Evolutionary conservation across 805 yeast genomes (phyloP), one percentile per base, ranked within the genome.

Genomic region (Pichia occidentalis): DNA sequence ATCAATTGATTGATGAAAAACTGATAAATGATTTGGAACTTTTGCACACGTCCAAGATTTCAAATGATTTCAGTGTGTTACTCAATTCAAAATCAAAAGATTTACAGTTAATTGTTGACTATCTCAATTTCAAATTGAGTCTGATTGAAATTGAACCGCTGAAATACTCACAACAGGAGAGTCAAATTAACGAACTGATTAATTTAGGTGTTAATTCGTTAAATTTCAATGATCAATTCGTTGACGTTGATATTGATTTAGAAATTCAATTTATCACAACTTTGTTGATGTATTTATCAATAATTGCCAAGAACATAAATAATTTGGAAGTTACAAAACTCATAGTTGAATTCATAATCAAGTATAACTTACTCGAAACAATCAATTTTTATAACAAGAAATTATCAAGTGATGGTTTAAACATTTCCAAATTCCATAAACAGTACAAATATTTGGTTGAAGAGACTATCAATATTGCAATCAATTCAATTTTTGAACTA

Each of bases 401-500:
- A n/a, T 34, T 37, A 11, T 21, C 32, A 3, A 29, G 36, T 12
- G 22, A 20, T 6, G 32, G 29, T 4, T 16, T 34, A 13, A 42
- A 39, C n/a, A 36, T 42, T 24, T 41, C 46, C 5, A 42, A 54
- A 35, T 40, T 52, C 12, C 62, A 54, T 40, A 51, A 52, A 22
- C 49, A 49, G 27, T 47, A 44, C 26, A 44, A 47, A 4, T 51
- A 49, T 24, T 25, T 46, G 11, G 36, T 59, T 17, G 64, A 62
- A 40, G 42, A 40, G 22, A 45, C 53, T 6, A 35, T 76, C 5
- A 57, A 77, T 28, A 90, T 81, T 44, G 62, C 80, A 19, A 57
- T 85, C 17, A 80, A 85, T 50, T 64, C 74, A 2, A 51, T 87
- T 5, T 85, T 76, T 58, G 96, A 86, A 43, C 66, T 87, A 6